Evolutionary conservation across 108 stramenopile genomes (phyloP), one percentile per base, ranked within the genome.

Genomic region (Nitzschia palea): DNA sequence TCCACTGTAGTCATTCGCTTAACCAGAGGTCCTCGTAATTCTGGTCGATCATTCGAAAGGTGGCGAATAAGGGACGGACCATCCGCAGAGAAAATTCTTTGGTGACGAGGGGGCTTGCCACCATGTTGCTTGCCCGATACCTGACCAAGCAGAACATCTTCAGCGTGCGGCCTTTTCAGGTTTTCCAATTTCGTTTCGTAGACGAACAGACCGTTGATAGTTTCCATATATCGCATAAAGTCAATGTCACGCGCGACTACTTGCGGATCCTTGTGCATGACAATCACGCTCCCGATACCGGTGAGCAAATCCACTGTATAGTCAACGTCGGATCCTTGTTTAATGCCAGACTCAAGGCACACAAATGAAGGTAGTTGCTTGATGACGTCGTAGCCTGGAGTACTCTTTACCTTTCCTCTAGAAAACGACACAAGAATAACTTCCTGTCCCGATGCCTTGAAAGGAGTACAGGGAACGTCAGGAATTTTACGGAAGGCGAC

Each of bases 181-280:
- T 78, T 86, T 34, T 88, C 91, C 23, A 80, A 75, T 10, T 86
- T 89, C 29, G 73, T 74, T 44, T 92, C 91, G 60, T 87, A 92
- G 36, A 78, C 45, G 58, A 93, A 93, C 30, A 93, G 62, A 26
- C 86, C 91, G 54, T 93, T 89, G 68, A 89, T 88, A 33, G 79
- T 82, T 58, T 93, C 91, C 65, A 93, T 51, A 53, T 89, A 85
- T n/a, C 91, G 85, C 54, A 93, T 85, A 48, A 93, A 93, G 15
- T 87, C 81, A 48, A 89, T 68, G 45, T 93, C 91, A 31, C 78
- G 80, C 27, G 80, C 50, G 3, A 93, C 67, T 0, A 88, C 81
- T 20, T 60, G 55, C 5, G 54, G 47, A 47, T 93, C 83, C 29
- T 71, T 44, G 65, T 93, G 82, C 83, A 89, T 87, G 45, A 93